A percentile compares a stretch with the other conserved stretches of the same genome.
These are phyloP conservation scores for Arachnopeziza araneosa DNA, from an alignment of 2,329 filamentous ascomycete genomes.

Conservation along the genomic window DNA sequence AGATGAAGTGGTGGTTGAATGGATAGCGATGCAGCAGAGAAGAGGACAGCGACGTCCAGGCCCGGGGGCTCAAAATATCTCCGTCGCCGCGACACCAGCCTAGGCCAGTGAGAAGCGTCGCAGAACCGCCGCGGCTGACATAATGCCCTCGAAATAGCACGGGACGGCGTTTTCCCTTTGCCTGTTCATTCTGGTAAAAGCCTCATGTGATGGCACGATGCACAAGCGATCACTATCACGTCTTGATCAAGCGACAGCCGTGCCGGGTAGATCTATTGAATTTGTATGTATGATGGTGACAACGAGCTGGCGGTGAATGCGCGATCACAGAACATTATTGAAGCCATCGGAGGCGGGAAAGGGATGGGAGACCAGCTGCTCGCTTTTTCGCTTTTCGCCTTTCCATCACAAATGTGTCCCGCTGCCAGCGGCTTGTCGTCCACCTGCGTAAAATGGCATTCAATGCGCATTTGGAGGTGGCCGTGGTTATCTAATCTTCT, in stretches of 20 bases:
- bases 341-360: not conserved
- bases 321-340: not conserved
- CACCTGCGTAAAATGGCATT: too few relatives aligned
- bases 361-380: not conserved
- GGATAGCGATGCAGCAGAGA: not conserved
- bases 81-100: too few relatives aligned
- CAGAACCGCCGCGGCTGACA: not conserved
- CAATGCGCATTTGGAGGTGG: not conserved
- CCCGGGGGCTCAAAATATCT: not conserved
- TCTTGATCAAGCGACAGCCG: not conserved
- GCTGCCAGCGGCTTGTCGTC: too few relatives aligned
- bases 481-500: slow-evolving; percentile 1
- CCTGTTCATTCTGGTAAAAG: not conserved
- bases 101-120: not conserved
- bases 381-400: not conserved
- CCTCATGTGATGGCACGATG: not conserved
- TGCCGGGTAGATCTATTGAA: not conserved
- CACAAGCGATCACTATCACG: not conserved
- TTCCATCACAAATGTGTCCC: not conserved
- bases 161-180: not conserved
- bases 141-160: not conserved
- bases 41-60: not conserved
- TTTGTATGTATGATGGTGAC: not conserved
- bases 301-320: not conserved
- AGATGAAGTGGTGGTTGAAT: not conserved